Base-by-base conservation (phyloP, 2,329 filamentous ascomycete genomes). In the Whalleya microplaca region DNA sequence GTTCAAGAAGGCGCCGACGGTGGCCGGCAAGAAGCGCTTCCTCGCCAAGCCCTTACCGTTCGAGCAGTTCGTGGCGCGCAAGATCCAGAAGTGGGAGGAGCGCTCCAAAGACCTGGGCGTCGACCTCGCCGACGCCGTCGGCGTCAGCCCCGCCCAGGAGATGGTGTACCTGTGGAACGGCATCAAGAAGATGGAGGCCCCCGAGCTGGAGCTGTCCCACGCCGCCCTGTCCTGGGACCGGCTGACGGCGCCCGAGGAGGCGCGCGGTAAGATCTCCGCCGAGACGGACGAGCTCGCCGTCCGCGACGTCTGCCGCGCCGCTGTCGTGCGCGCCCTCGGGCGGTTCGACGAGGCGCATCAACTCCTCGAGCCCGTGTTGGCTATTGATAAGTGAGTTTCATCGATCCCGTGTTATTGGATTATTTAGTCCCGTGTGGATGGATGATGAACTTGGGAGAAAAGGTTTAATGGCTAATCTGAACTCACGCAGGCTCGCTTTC, bases 131-230 rank as follows among this genome's bases (percentile, higher is more conserved):
- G 94, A 98, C 65, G 92, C 90, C 0, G 80, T 96, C 8, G 92
- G 92, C 0, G 81, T 91, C 2, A 90, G 87, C 57, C 95, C 95
- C 0, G 79, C 91, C 0, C 85, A 92, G 67, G 95, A 98, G 76
- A 96, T 98, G 89, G 87, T 90, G 12, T 96, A 94, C 72, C 86
- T 98, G 66, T 98, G 93, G 93, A 93, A 91, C 68, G 94, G 93
- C 0, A 86, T 85, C 65, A 94, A 91, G 73, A 86, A 92, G 52
- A 96, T 96, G 91, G 78, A 83, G 2, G 66, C 75, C 0, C 75
- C 76, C 0, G 84, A 94, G 57, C 77, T 96, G 14, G 78, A 88
- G 46, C 75, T 79, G 42, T 90, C 86, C 0, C 71, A 91, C 40
- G 74, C 71, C 0, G 81, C 82, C n/a, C 75, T 96, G 10, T 77